Percentiles rank a stretch among this genome's conserved stretches.
phyloP scores from a whole-genome alignment of 2,329 filamentous ascomycete genomes.

The Emericellopsis cladophorae region DNA sequence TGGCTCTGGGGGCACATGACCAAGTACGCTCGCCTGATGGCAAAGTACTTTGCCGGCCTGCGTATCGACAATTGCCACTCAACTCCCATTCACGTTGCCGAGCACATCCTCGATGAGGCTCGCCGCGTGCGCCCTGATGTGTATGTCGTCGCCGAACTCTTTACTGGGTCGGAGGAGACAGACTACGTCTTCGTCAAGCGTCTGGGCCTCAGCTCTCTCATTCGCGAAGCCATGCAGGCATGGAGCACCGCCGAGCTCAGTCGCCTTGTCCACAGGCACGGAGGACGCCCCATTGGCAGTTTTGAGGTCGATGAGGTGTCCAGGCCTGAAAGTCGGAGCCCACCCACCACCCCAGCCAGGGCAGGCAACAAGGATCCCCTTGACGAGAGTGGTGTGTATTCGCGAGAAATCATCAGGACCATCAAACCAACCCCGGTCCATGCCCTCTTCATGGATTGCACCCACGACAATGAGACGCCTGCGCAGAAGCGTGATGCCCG shows the following conservation, averaged over 20 bases:
- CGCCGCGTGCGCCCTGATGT: slow-evolving; percentile 75
- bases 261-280: slow-evolving; percentile 83
- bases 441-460: slow-evolving; percentile 97
- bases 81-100: slow-evolving; percentile 85
- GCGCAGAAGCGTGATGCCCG: slow-evolving; percentile 89
- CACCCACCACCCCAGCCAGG: slow-evolving; percentile 14
- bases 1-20: slow-evolving; percentile 96
- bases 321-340: slow-evolving; percentile 35
- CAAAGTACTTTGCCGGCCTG: slow-evolving; percentile 89
- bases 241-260: slow-evolving; percentile 93
- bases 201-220: slow-evolving; percentile 79
- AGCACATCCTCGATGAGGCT: slow-evolving; percentile 91
- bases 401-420: slow-evolving; percentile 57
- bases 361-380: slow-evolving; percentile 8
- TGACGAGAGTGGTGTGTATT: slow-evolving; percentile 19
- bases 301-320: slow-evolving; percentile 88
- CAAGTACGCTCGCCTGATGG: slow-evolving; percentile 80
- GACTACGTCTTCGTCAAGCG: slow-evolving; percentile 94
- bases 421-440: slow-evolving; percentile 85
- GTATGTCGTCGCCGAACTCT: slow-evolving; percentile 88
- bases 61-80: slow-evolving; percentile 98
- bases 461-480: slow-evolving; percentile 94
- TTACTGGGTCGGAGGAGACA: slow-evolving; percentile 89
- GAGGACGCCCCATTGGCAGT: slow-evolving; percentile 87
- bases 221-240: slow-evolving; percentile 95